phyloP scores from a whole-genome alignment of 2,329 filamentous ascomycete species.

The Balansia obtecta region DNA sequence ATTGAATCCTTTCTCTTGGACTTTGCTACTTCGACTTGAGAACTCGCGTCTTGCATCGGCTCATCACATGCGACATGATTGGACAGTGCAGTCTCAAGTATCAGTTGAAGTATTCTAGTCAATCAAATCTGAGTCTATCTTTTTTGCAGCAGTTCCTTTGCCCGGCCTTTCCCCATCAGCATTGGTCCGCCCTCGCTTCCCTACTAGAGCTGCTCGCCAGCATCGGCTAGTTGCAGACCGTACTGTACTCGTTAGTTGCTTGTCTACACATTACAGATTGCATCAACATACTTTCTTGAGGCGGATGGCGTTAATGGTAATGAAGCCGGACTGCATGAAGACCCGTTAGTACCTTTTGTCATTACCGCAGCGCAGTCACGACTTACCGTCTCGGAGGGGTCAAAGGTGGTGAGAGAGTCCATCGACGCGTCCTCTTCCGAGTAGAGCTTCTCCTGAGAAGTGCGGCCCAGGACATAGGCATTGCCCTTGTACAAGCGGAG shows the following conservation, averaged over 20 bases:
- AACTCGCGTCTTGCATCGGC: no score
- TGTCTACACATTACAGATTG: background rate
- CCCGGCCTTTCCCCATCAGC: no score
- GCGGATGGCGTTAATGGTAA: constrained; percentile 55
- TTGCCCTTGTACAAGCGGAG: constrained; percentile 20
- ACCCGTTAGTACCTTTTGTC: background rate
- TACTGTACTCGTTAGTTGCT: background rate
- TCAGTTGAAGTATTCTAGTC: no score
- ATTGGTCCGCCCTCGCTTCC: no score
- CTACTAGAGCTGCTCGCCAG: constrained; percentile 1
- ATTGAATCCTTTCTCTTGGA: no score
- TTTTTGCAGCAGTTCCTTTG: no score
- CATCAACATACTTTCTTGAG: constrained; percentile 29
- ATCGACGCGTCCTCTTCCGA: constrained; percentile 33
- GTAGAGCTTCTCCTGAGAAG: constrained; percentile 31
- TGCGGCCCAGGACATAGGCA: constrained; percentile 29
- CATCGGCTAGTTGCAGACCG: constrained; percentile 3
- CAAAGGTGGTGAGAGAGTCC: constrained; percentile 32
- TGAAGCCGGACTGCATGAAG: constrained; percentile 28
- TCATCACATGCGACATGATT: no score
- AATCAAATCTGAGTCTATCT: no score
- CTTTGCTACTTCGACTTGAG: no score
- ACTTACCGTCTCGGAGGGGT: constrained; percentile 23
- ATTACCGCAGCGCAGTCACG: background rate
- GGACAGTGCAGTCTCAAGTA: no score